A percentile compares a stretch with the other conserved stretches of the same genome.
Evolutionary conservation across 2,329 filamentous ascomycete species (phyloP).

Genomic region (Bipolaris zeicola): DNA sequence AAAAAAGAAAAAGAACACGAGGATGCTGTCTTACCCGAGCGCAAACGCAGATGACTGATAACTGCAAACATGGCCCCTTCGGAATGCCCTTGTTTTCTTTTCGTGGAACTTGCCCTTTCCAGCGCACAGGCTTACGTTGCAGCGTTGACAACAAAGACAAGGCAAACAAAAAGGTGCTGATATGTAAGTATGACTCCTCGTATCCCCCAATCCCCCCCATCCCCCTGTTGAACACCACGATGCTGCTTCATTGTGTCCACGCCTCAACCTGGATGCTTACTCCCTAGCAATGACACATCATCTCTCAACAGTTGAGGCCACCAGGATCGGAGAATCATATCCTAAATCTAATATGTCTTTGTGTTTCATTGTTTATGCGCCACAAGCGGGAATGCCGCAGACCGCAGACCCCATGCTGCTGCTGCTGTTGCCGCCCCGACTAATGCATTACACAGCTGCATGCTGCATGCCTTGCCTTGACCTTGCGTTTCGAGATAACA

Average conservation of each 20-base stretch:
- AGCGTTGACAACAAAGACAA: no score
- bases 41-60: no score
- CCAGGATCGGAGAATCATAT: not conserved
- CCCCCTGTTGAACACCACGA: not conserved
- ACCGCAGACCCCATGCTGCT: not conserved
- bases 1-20: no score
- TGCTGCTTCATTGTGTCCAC: not conserved
- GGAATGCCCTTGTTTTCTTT: no score
- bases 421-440: not conserved
- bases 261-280: not conserved
- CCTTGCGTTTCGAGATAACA: not conserved
- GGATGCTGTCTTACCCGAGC: no score
- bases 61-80: no score
- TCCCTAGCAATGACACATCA: not conserved
- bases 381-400: not conserved
- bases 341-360: not conserved
- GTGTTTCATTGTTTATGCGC: not conserved
- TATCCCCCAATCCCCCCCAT: not conserved
- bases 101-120: no score
- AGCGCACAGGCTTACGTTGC: no score
- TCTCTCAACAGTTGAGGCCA: not conserved
- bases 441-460: not conserved
- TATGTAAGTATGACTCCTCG: no score
- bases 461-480: not conserved
- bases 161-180: no score